phyloP scores from a whole-genome alignment of 345 rosid genomes.

The Eutrema japonicum region DNA sequence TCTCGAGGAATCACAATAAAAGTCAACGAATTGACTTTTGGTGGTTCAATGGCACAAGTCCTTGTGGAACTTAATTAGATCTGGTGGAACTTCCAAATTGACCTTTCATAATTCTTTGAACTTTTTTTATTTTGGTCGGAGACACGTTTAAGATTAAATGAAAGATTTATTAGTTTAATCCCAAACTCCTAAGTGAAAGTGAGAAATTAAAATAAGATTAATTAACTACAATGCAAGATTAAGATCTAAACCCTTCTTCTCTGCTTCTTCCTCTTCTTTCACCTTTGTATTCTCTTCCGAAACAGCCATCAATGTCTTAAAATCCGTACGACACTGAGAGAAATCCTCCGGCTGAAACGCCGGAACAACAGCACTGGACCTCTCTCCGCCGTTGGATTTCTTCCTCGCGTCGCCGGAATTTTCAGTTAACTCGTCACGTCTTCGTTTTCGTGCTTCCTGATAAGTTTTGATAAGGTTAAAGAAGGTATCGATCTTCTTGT shows the following conservation, averaged over 20 bases:
- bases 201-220: not conserved
- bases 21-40: slow-evolving; percentile 24
- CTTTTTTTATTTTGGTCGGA: not conserved
- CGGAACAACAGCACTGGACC: slow-evolving; percentile 33
- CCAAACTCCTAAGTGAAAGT: slow-evolving; percentile 22
- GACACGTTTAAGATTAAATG: not conserved
- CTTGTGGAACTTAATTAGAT: not conserved
- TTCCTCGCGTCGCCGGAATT: not conserved
- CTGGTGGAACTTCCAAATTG: not conserved
- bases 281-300: slow-evolving; percentile 11
- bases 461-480: slow-evolving; percentile 39
- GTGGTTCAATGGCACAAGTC: not conserved
- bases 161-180: slow-evolving; percentile 9
- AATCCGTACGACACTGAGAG: slow-evolving; percentile 13
- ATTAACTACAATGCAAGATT: slow-evolving; percentile 36
- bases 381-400: slow-evolving; percentile 29
- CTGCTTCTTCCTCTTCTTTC: slow-evolving; percentile 17
- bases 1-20: not conserved
- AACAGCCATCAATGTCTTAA: slow-evolving; percentile 30
- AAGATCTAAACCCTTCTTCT: slow-evolving; percentile 42
- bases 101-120: not conserved
- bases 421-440: slow-evolving; percentile 29
- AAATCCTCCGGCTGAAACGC: slow-evolving; percentile 45
- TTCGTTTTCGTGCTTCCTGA: slow-evolving; percentile 41
- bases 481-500: slow-evolving; percentile 42